Evolutionary conservation across 2,329 filamentous ascomycete species (phyloP).

Genomic region (Helotiales sp.): DNA sequence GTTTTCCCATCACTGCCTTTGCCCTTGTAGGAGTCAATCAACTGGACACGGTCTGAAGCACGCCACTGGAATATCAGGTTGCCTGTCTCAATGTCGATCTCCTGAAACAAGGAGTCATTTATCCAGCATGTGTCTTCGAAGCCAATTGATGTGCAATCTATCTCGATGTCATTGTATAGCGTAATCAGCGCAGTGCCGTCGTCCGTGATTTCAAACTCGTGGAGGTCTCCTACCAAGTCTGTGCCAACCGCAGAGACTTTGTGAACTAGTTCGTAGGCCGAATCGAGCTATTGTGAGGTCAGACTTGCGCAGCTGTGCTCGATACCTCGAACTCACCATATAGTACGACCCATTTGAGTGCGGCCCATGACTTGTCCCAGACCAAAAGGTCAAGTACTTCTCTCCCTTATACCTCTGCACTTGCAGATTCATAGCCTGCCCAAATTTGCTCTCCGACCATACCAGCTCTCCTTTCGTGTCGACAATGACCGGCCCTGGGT

Average conservation of each 20-base stretch:
- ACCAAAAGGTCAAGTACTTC: constrained; percentile 49
- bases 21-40: constrained; percentile 17
- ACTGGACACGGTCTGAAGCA: constrained; percentile 38
- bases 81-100: constrained; percentile 50
- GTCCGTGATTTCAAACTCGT: constrained; percentile 12
- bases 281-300: constrained; percentile 3
- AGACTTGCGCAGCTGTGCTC: not conserved
- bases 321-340: constrained; percentile 1
- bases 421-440: constrained; percentile 21
- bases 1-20: constrained; percentile 7
- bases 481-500: constrained; percentile 18
- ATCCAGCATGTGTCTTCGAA: constrained; percentile 19
- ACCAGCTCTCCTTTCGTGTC: constrained; percentile 19
- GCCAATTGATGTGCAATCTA: constrained; percentile 6
- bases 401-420: constrained; percentile 43
- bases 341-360: constrained; percentile 31
- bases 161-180: constrained; percentile 9
- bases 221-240: constrained; percentile 8
- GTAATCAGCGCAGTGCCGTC: constrained; percentile 13
- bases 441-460: constrained; percentile 20
- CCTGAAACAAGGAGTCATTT: constrained; percentile 39
- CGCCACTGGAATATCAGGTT: constrained; percentile 52
- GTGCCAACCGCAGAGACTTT: constrained; percentile 1
- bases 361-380: constrained; percentile 44
- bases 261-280: constrained; percentile 8